Evolutionary conservation across 2,329 filamentous ascomycete species (phyloP), one percentile per base, ranked within the genome.

Genomic region (Neofusicoccum sp.): DNA sequence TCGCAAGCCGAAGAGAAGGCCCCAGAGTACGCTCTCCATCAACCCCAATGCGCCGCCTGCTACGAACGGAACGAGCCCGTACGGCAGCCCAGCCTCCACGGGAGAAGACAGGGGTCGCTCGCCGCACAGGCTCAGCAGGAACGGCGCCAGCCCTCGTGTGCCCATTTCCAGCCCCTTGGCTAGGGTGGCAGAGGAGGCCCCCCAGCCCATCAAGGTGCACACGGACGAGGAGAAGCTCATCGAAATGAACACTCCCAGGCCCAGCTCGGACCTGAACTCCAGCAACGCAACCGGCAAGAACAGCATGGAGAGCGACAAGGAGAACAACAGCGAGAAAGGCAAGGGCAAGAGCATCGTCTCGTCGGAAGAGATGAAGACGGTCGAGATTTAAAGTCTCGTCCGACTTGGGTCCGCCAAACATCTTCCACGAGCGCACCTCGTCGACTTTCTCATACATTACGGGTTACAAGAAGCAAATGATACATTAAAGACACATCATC

Each of bases 161-260:
- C 84, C 85, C 65, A 87, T 91, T 68, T 82, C 87, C 12, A 90
- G 87, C 66, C 89, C 89, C 14, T 78, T 93, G 61, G 88, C 89
- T 53, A 82, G 88, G 64, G 90, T 93, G 12, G 84, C 88, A 0
- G 90, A 93, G 75, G 90, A 93, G 60, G 68, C 72, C 11, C 71
- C 77, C 4, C 67, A 69, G 61, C 71, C 75, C 3, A 73, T 78
- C 47, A 73, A 69, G 45, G 68, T 78, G 5, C 72, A 69, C 58
- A 73, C 69, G 43, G 70, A 75, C 28, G 60, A 72, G 16, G 76
- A 78, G 62, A 79, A 78, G 64, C 68, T 80, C 36, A 76, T 79
- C 51, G 75, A 75, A 1, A 70, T 76, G 20, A 73, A 77, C 60
- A 76, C 75, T 7, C 75, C 75, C 5, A 67, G 70, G 61, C 75